Conservation (phyloP, 768 basidiomycete genomes). For the Gloeophyllum trabeum region DNA sequence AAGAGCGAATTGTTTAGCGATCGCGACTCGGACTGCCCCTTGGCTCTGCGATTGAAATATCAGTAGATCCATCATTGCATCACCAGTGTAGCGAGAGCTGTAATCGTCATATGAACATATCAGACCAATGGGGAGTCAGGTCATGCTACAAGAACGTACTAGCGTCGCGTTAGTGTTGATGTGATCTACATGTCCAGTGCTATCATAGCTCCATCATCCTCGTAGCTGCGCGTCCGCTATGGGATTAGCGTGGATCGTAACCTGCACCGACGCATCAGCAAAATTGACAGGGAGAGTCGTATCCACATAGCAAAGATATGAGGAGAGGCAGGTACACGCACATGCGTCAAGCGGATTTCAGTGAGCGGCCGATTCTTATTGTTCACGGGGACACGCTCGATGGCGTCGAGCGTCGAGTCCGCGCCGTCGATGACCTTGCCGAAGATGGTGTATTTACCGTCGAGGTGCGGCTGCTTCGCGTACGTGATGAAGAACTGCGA, state of each 20-base stretch:
- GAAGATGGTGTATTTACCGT: constrained; percentile 90
- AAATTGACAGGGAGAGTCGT: not conserved
- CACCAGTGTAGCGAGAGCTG: too few species aligned
- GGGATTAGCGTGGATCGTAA: constrained; percentile 91
- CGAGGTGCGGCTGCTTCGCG: constrained; percentile 86
- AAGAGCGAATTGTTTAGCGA: too few species aligned
- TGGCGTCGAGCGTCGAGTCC: constrained; percentile 89
- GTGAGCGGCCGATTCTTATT: constrained; percentile 80
- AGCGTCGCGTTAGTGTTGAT: too few species aligned
- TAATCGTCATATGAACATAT: too few species aligned
- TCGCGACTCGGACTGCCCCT: too few species aligned
- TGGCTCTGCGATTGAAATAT: too few species aligned
- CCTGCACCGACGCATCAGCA: constrained; percentile 24
- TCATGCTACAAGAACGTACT: too few species aligned
- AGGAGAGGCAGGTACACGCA: constrained; percentile 25
- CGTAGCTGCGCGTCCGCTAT: constrained; percentile 67
- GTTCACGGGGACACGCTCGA: constrained; percentile 87
- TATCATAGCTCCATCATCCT: constrained; percentile 8
- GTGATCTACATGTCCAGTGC: too few species aligned
- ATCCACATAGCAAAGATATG: not conserved
- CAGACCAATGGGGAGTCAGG: too few species aligned
- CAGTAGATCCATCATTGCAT: too few species aligned
- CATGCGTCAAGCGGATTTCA: constrained; percentile 76
- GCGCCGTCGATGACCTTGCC: constrained; percentile 97
- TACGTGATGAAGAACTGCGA: constrained; percentile 87